Evolutionary conservation across 73 alveolate species (phyloP).

Genomic region (Uronychia binucleata): DNA sequence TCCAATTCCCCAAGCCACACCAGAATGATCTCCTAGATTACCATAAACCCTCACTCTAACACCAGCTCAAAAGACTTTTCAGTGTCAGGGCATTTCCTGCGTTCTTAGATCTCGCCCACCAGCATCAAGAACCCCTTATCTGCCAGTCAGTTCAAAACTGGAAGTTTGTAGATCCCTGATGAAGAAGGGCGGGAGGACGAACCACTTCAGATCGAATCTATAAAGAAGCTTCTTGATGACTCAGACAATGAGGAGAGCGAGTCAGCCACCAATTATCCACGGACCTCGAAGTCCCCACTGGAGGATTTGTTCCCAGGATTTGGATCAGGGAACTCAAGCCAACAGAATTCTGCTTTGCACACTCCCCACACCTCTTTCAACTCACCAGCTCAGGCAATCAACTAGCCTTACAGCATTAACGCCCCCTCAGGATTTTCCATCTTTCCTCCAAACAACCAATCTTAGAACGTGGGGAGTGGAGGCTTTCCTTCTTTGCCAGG

Average conservation of each 20-base stretch:
- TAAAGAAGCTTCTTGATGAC: background rate
- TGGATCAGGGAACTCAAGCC: background rate
- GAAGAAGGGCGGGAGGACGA: slow-evolving; percentile 6
- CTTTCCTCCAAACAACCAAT: background rate
- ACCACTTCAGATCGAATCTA: background rate
- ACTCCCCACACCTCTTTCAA: background rate
- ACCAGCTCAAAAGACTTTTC: slow-evolving; percentile 26
- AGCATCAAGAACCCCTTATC: background rate
- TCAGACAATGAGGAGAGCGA: background rate
- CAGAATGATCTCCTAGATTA: slow-evolving; percentile 16
- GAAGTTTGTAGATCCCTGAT: no score
- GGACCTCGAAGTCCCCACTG: background rate
- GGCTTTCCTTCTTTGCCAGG: background rate
- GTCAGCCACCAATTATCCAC: background rate
- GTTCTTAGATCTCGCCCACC: background rate
- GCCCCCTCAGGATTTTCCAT: background rate
- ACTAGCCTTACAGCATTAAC: background rate
- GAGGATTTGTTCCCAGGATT: background rate
- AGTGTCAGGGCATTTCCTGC: background rate
- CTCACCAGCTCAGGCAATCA: background rate
- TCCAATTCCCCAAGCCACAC: slow-evolving; percentile 35
- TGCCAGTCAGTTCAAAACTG: slow-evolving; percentile 17
- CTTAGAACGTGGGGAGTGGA: no score
- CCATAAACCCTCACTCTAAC: slow-evolving; percentile 5
- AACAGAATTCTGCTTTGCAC: background rate